These are phyloP conservation scores for Populus davidiana DNA, from an alignment of 345 rosid species.

Conservation along the genomic window DNA sequence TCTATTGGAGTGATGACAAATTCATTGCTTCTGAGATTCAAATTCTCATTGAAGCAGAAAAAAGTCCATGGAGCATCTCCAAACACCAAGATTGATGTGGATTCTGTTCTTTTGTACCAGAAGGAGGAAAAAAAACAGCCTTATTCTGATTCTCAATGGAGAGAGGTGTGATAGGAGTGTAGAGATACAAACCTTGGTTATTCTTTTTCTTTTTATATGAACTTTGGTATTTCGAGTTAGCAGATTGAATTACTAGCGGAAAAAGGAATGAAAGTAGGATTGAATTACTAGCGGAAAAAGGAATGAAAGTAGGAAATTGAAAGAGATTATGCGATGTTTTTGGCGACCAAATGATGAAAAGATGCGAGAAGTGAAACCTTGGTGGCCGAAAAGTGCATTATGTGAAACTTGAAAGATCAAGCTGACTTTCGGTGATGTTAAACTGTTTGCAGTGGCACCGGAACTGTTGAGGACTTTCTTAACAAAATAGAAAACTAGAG, in stretches of 20 bases:
- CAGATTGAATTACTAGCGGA: not conserved
- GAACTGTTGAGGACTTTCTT: no score
- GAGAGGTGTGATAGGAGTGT: not conserved
- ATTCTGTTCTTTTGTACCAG: conserved; percentile 25
- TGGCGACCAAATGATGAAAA: not conserved
- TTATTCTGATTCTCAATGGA: conserved; percentile 16
- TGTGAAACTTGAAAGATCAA: not conserved
- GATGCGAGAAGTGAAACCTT: not conserved
- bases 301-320: not conserved
- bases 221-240: not conserved
- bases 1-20: conserved; percentile 92
- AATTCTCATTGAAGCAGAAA: conserved; percentile 47
- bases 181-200: not conserved
- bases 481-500: no score
- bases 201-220: not conserved
- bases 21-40: conserved; percentile 70
- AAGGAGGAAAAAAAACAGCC: conserved; percentile 21
- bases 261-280: not conserved
- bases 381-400: not conserved
- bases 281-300: not conserved
- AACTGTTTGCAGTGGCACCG: not conserved
- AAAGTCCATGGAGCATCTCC: conserved; percentile 16
- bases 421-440: no score
- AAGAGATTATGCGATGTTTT: not conserved
- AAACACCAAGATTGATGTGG: not conserved